Percentiles rank a stretch among this genome's conserved stretches.
These are phyloP conservation scores for Colletotrichum costaricense DNA, from an alignment of 2,329 filamentous ascomycete species.

Conservation along the genomic window DNA sequence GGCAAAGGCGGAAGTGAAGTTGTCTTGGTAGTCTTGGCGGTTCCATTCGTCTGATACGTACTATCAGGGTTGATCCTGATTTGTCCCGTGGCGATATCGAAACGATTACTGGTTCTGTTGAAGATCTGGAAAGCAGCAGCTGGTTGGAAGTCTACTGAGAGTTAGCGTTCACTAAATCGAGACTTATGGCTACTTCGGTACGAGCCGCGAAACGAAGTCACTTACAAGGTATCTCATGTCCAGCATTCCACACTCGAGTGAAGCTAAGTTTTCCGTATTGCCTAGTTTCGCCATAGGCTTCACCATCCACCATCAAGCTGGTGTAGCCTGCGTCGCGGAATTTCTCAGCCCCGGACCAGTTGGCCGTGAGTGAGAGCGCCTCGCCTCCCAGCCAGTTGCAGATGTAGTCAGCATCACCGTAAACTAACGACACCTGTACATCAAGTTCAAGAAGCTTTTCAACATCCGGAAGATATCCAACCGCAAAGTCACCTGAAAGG, in stretches of 20 bases:
- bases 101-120: conserved; percentile 58
- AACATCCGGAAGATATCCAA: conserved; percentile 19
- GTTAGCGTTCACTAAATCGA: background rate
- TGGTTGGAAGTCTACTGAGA: conserved; percentile 56
- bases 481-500: conserved; percentile 16
- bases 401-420: too few species aligned
- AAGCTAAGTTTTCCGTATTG: conserved; percentile 75
- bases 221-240: conserved; percentile 49
- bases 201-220: conserved; percentile 41
- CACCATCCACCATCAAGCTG: conserved; percentile 68
- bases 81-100: conserved; percentile 59
- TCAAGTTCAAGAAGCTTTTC: background rate
- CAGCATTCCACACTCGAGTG: conserved; percentile 65
- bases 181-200: conserved; percentile 42
- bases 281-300: conserved; percentile 72
- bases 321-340: conserved; percentile 74
- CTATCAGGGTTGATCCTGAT: conserved; percentile 3
- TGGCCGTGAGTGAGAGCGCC: conserved; percentile 57
- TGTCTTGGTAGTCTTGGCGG: conserved; percentile 6
- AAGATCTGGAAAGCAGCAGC: conserved; percentile 58
- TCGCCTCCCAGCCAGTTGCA: too few species aligned
- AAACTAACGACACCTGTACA: too few species aligned
- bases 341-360: conserved; percentile 66
- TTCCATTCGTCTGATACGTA: conserved; percentile 16
- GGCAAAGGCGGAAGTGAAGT: background rate